A percentile compares a stretch with the other conserved stretches of the same genome.
phyloP scores from a whole-genome alignment of 2,329 filamentous ascomycete species.

The Beauveria caledonica region DNA sequence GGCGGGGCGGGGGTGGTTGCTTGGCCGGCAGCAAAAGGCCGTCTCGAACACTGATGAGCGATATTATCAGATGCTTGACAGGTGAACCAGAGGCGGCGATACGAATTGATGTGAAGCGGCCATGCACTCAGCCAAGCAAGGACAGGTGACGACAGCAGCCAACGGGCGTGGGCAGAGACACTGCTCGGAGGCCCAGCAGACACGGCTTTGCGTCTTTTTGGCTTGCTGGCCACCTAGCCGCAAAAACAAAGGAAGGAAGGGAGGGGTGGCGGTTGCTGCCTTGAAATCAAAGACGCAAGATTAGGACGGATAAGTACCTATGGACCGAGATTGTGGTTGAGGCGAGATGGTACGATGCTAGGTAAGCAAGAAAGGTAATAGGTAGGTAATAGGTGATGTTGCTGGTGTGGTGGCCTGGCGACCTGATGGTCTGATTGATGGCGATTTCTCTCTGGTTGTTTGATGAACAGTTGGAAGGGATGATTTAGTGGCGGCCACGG shows the following conservation, averaged over 20 bases:
- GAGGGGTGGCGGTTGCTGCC: neutral
- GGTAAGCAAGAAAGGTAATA: too few relatives aligned
- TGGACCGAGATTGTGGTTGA: neutral
- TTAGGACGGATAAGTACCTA: neutral
- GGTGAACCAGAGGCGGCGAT: neutral
- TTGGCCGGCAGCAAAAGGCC: neutral
- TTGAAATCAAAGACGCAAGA: neutral
- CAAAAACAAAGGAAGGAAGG: too few relatives aligned
- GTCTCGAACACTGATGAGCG: neutral
- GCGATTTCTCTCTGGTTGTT: neutral
- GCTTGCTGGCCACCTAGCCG: too few relatives aligned
- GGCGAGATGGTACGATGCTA: neutral
- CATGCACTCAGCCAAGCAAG: neutral
- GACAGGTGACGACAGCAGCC: neutral
- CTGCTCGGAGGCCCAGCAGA: neutral
- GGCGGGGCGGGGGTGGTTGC: neutral
- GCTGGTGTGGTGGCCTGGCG: neutral
- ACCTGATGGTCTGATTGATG: neutral
- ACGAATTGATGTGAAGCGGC: neutral
- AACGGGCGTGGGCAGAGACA: neutral
- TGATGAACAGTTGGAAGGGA: slow-evolving; percentile 1
- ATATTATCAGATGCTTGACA: neutral
- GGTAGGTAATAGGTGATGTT: neutral
- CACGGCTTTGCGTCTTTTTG: too few relatives aligned
- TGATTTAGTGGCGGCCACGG: neutral